Base-by-base conservation (phyloP, 2,329 filamentous ascomycete species). In the Nigrospora oryzae region DNA sequence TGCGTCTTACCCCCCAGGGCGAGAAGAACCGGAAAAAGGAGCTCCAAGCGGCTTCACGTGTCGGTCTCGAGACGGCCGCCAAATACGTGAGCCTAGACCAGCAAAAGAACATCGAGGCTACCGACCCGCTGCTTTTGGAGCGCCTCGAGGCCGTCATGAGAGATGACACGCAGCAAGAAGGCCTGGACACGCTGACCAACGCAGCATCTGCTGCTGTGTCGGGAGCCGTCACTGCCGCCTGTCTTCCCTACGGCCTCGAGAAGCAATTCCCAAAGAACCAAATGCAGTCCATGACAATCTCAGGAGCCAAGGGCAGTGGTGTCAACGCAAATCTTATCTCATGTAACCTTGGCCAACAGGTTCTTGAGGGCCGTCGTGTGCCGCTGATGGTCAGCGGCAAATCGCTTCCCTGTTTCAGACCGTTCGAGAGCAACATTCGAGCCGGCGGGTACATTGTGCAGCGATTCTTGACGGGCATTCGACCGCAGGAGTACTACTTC, bases 321-420 rank as follows among this genome's bases (percentile, higher is more conserved):
- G 93, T 98, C 65, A 98, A 98, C 62, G 93, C 93, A 42, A 96
- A 95, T 58, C 80, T 96, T 49, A 98, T 98, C 63, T 97, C 91
- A 23, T 97, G 91, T 65, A 96, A 98, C 60, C 77, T 98, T 36
- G 93, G 93, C 42, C 93, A 98, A 61, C 93, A 98, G 62, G 89
- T 95, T 68, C 67, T 98, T 56, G 93, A 98, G 74, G 90, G 93
- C 60, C 82, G 91, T 46, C 81, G 93, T 69, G 94, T 98, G 15
- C 93, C 93, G 11, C 74, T 95, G 46, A 98, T 98, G 93, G 89
- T 97, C 52, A 96, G 90, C 65, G 93, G 93, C 51, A 98, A 97
- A 71, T 89, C 91, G 4, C 63, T 98, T 47, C 93, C 93, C 6
- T 96, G 90, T 58, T 98, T 97, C 69, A 86, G 82, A 57, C 86